Percentiles rank a stretch among this genome's conserved stretches.
Evolutionary conservation across 768 basidiomycete species (phyloP).

Genomic region (Panaeolus cyanescens): DNA sequence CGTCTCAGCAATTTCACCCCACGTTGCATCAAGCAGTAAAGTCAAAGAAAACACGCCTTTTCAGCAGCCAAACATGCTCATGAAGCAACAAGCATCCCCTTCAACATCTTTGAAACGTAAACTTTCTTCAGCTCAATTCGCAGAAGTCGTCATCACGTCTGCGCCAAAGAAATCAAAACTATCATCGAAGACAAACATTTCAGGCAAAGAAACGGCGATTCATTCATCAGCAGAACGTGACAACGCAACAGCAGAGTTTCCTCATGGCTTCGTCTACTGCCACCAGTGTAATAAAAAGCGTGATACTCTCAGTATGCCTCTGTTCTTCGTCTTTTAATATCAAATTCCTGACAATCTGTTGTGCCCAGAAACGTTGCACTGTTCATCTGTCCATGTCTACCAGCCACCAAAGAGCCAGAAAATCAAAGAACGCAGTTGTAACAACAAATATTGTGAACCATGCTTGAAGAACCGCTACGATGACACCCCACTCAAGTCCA

Average conservation of each 20-base stretch:
- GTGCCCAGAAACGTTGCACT: constrained; percentile 37
- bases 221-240: constrained; percentile 28
- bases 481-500: constrained; percentile 36
- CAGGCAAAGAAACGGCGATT: constrained; percentile 15
- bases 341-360: neutral
- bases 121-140: constrained; percentile 22
- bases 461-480: constrained; percentile 74
- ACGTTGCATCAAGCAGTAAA: constrained; percentile 26
- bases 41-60: constrained; percentile 51
- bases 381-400: constrained; percentile 30
- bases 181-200: constrained; percentile 18
- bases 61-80: constrained; percentile 23
- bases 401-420: constrained; percentile 18
- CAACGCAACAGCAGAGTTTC: constrained; percentile 32
- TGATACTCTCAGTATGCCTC: constrained; percentile 45
- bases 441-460: constrained; percentile 58
- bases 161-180: constrained; percentile 34
- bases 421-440: constrained; percentile 45
- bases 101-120: constrained; percentile 51
- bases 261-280: constrained; percentile 55
- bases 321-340: neutral
- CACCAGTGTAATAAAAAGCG: constrained; percentile 75
- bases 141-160: constrained; percentile 18
- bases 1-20: constrained; percentile 16
- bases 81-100: constrained; percentile 18